Base-by-base conservation (phyloP, 1,284 basidiomycete species). In the Heliocybe sulcata region DNA sequence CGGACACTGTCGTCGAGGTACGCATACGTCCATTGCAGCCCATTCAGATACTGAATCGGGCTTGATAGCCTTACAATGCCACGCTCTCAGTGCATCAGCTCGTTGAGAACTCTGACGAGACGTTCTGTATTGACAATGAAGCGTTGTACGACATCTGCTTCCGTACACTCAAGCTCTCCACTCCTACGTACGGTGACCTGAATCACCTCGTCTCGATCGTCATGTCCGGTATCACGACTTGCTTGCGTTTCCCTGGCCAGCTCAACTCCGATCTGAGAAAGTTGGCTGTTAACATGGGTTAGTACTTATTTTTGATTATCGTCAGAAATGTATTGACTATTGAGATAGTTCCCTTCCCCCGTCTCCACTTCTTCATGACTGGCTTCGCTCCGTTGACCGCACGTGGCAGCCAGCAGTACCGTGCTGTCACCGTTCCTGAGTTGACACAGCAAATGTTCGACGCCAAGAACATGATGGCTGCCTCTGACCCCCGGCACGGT, bases 281-380 rank as follows among this genome's bases (percentile, higher is more conserved):
- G 77, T 79, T 98, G 62, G 95, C 94, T 61, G 95, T 98, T 71
- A 98, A 98, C 87, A 94, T 98, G 94, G 92, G 89, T 90, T 67
- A 45, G 83, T 76, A 19, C 6, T 45, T 14, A 35, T 8, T 19
- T 3, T 12, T 9, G 26, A 2, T 54, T 20, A 0, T 52, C 1
- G 42, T 49, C 8, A 35, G 25, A 27, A 54, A 12, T 52, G 16
- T 4, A 49, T 50, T 50, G 3, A 25, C 51, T 11, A 12, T 48
- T 62, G 33, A 62, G 52, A 4, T 53, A 91, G 89, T 95, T 72
- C 94, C 94, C 49, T 96, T 97, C 92, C 94, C 94, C 58, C 93
- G 95, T 87, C 88, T 98, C 47, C 96, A 98, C 76, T 98, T 98
- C 85, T 98, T 98, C 84, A 92, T 97, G 87, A 94, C 94, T 63